Evolutionary conservation across 2,329 filamentous ascomycete genomes (phyloP), one percentile per base, ranked within the genome.

Genomic region (Cercospora brassicicola): DNA sequence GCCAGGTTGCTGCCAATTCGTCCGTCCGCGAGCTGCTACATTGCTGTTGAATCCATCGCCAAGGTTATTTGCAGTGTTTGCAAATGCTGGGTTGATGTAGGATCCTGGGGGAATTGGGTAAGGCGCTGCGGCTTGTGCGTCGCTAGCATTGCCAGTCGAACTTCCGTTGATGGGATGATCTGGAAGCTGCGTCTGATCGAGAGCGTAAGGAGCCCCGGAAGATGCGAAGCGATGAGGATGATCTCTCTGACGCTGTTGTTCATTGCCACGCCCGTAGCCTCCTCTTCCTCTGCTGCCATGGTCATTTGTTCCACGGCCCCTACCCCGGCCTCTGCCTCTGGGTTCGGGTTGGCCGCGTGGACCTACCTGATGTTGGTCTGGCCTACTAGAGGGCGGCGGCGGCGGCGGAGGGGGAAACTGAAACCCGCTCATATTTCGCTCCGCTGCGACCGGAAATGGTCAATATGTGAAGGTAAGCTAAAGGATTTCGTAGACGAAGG

Each of bases 381-480:
- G 31, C 23, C 31, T 39, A 23, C 28, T 63, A 26, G 71, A 42
- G 36, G 74, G 62, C 59, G 76, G 77, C 18, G 79, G 79, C 45
- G 83, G 83, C 45, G 83, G 83, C 33, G 82, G 83, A 51, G 82
- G 83, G n/a, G 83, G 83, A 62, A 84, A 84, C 18, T 78, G 80
- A 79, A 84, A 75, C 67, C 75, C 73, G 61, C 67, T 72, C 72
- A 74, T 73, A 1, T 15, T 65, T 20, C 28, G n/a, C 36, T 18
- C 20, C 28, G n/a, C 33, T 42, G 30, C 30, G 11, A 26, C 31
- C 30, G 31, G 15, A 56, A 9, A 57, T 33, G 15, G 10, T 31
- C 15, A 57, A 13, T 15, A 28, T n/a, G 53, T 57, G 26, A n/a
- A 30, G 23, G 26, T 7, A 28, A 57, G 11, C n/a, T n/a, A 26